Evolutionary conservation across 352 stramenopile species (phyloP).

Genomic region (Globisporangium paroecandrum): DNA sequence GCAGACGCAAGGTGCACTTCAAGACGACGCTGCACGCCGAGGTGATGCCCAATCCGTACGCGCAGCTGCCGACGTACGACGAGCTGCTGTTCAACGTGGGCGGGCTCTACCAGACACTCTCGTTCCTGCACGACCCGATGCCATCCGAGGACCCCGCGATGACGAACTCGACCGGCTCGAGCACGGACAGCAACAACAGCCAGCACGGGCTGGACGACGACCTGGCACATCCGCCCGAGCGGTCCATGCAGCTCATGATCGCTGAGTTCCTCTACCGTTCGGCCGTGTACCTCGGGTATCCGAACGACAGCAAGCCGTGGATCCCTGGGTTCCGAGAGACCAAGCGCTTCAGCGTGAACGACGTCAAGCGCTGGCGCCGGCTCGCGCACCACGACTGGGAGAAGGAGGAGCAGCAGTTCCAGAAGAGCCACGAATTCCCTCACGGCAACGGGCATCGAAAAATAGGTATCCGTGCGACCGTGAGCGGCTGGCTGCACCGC

Average conservation of each 20-base stretch:
- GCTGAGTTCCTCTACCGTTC: constrained; percentile 76
- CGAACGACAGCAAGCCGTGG: constrained; percentile 47
- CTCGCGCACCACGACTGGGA: constrained; percentile 74
- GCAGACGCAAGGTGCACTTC: constrained; percentile 43
- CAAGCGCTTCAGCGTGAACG: constrained; percentile 69
- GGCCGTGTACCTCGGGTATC: constrained; percentile 60
- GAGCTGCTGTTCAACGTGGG: constrained; percentile 59
- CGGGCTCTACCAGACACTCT: constrained; percentile 51
- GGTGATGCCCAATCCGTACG: constrained; percentile 25
- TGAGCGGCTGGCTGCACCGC: constrained; percentile 25
- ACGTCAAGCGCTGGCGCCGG: constrained; percentile 72
- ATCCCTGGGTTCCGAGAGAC: constrained; percentile 60
- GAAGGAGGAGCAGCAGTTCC: constrained; percentile 40
- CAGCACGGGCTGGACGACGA: constrained; percentile 26
- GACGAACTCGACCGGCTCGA: constrained; percentile 22
- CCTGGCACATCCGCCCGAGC: constrained; percentile 32
- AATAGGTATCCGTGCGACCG: constrained; percentile 19
- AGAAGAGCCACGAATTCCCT: not conserved
- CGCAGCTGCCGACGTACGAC: constrained; percentile 44
- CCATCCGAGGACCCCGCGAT: constrained; percentile 13
- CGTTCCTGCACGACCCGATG: constrained; percentile 41
- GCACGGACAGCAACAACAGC: constrained; percentile 22
- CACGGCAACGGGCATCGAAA: not conserved
- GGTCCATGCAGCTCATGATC: constrained; percentile 76
- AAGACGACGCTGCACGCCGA: constrained; percentile 41